These are phyloP conservation scores for Penicillium mononematosum DNA, from an alignment of 495 filamentous ascomycete genomes.

Conservation along the genomic window DNA sequence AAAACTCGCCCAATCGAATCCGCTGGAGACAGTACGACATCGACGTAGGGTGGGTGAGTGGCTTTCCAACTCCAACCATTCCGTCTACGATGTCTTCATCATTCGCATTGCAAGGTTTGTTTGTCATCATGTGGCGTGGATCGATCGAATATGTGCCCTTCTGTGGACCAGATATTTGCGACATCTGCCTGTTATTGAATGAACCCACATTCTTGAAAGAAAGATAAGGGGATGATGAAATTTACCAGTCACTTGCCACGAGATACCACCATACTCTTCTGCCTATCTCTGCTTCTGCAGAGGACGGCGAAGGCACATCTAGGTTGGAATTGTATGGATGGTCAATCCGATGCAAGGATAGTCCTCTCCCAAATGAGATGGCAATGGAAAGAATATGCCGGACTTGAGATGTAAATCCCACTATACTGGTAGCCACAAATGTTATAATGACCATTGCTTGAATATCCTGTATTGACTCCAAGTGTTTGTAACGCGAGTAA, in stretches of 20 bases:
- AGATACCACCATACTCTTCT: constrained; percentile 53
- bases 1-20: constrained; percentile 46
- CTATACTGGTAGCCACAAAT: constrained; percentile 40
- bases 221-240: not conserved
- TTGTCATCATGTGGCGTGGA: constrained; percentile 44
- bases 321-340: constrained; percentile 21
- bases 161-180: constrained; percentile 34
- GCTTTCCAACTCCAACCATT: constrained; percentile 22
- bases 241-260: constrained; percentile 46
- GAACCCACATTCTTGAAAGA: not conserved
- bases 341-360: constrained; percentile 46
- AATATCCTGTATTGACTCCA: constrained; percentile 40
- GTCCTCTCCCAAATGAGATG: constrained; percentile 36
- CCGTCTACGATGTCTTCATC: constrained; percentile 45
- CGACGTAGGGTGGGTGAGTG: constrained; percentile 39
- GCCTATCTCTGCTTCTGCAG: constrained; percentile 39
- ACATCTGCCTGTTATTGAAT: constrained; percentile 33
- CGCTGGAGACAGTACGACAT: constrained; percentile 49
- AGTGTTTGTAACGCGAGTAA: constrained; percentile 25
- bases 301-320: constrained; percentile 20
- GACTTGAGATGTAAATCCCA: constrained; percentile 36
- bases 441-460: constrained; percentile 43
- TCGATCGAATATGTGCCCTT: constrained; percentile 44
- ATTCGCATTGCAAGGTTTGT: constrained; percentile 45
- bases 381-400: constrained; percentile 35